Base-by-base conservation (phyloP, 352 stramenopile species). In the Thalassiosira delicatula region DNA sequence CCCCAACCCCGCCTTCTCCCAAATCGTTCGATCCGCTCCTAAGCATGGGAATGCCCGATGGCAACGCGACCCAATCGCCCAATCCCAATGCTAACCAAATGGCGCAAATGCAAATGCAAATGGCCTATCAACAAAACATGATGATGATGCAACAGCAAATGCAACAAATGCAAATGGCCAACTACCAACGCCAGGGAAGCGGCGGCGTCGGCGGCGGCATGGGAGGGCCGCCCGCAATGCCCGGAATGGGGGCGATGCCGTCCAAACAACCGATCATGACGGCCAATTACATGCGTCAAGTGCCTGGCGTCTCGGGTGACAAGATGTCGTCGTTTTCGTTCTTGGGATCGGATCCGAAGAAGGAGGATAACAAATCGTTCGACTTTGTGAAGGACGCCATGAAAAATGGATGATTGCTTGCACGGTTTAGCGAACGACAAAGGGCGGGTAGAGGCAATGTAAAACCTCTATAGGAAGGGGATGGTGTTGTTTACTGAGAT, bases 331-430 rank as follows among this genome's bases (percentile, higher is more conserved):
- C 75, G n/a, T 86, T 91, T 89, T 84, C 82, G 51, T 82, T 91
- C 74, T 83, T 84, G 68, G 73, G 77, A 73, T 51, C 79, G 71
- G 59, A 63, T 27, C 49, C 75, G 42, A 79, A 80, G 49, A 86
- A 86, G 53, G 74, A 86, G 40, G 74, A 92, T 27, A 88, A 63
- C 60, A 86, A 90, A 35, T 83, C 79, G 40, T 94, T 94, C 86
- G 88, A 94, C 80, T 94, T 94, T 84, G 85, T 94, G 17, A 85
- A 91, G 80, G 90, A 94, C 88, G 86, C 85, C 14, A 92, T 94
- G 79, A 93, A 84, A 29, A 89, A 77, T 35, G 75, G 56, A 23
- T 63, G n/a, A n/a, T n/a, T n/a, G n/a, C n/a, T n/a, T n/a, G n/a
- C n/a, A n/a, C n/a, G n/a, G n/a, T n/a, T n/a, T n/a, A n/a, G n/a